These are phyloP conservation scores for Aspergillus sp. DNA, from an alignment of 2,329 filamentous ascomycete species.

Conservation along the genomic window DNA sequence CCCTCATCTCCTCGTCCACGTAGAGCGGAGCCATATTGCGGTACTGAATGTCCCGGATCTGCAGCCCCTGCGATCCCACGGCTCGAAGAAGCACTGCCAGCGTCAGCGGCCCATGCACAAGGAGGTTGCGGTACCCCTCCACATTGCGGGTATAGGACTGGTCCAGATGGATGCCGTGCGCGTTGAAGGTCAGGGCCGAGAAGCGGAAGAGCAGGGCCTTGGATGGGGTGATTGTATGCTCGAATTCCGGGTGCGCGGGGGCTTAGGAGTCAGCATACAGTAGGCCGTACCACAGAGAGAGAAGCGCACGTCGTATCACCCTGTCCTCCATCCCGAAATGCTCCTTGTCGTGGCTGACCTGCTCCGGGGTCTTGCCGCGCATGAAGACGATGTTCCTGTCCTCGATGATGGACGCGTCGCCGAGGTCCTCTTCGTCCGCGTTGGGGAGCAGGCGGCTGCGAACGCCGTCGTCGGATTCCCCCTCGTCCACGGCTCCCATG, in stretches of 20 bases:
- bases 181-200: conserved; percentile 84
- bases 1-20: conserved; percentile 57
- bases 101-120: conserved; percentile 81
- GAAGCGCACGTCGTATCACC: conserved; percentile 27
- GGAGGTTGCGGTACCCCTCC: conserved; percentile 64
- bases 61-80: conserved; percentile 45
- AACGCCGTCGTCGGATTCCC: conserved; percentile 24
- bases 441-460: conserved; percentile 37
- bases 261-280: conserved; percentile 28
- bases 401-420: conserved; percentile 45
- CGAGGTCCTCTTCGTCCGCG: conserved; percentile 32
- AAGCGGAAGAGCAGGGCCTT: conserved; percentile 74
- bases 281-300: conserved; percentile 6
- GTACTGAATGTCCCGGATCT: conserved; percentile 58
- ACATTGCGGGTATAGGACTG: conserved; percentile 55
- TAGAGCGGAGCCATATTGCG: conserved; percentile 75
- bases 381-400: conserved; percentile 56
- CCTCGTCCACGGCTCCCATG: conserved; percentile 33
- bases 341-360: conserved; percentile 17
- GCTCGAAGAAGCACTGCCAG: conserved; percentile 67
- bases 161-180: conserved; percentile 83
- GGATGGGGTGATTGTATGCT: conserved; percentile 55
- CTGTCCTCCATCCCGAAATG: conserved; percentile 15
- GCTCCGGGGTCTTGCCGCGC: conserved; percentile 38
- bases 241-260: conserved; percentile 44